Percentiles rank a stretch among this genome's conserved stretches.
These are phyloP conservation scores for Mucor circinelloides DNA, from an alignment of 371 early-diverging fungal species.

Conservation along the genomic window DNA sequence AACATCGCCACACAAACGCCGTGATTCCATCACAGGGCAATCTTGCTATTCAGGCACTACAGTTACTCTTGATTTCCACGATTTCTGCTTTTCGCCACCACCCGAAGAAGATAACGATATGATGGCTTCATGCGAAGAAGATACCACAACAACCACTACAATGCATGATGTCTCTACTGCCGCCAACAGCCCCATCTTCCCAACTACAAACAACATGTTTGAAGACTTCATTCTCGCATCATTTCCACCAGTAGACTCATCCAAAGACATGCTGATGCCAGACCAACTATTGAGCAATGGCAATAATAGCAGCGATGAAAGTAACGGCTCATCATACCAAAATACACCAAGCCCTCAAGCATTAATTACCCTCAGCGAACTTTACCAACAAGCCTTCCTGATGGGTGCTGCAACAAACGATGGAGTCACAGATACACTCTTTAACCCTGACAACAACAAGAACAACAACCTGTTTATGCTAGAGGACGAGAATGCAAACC, in stretches of 20 bases:
- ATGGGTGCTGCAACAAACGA: constrained; percentile 1
- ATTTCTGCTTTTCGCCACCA: constrained; percentile 49
- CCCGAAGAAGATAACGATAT: constrained; percentile 21
- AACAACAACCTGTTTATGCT: not conserved
- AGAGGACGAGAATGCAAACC: not conserved
- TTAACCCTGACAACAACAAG: not conserved
- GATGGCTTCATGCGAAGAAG: constrained; percentile 10
- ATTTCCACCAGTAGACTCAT: not conserved
- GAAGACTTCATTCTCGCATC: constrained; percentile 14
- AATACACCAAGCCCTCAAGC: constrained; percentile 26
- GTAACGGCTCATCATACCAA: constrained; percentile 14
- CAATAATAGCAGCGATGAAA: constrained; percentile 3
- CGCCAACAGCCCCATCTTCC: constrained; percentile 8
- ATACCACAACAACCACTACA: constrained; percentile 5
- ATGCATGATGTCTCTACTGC: constrained; percentile 10
- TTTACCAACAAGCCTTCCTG: constrained; percentile 24
- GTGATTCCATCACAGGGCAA: constrained; percentile 13
- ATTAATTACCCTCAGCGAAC: constrained; percentile 16
- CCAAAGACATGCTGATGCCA: not conserved
- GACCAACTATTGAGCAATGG: constrained; percentile 7
- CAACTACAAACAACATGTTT: constrained; percentile 4
- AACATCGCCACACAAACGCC: constrained; percentile 1
- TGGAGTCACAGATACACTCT: not conserved
- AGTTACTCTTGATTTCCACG: constrained; percentile 48
- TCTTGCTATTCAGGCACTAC: constrained; percentile 46